A percentile compares a stretch with the other conserved stretches of the same genome.
Evolutionary conservation across 371 early-diverging fungal species (phyloP).

Genomic region (Lichtheimia hyalospora): DNA sequence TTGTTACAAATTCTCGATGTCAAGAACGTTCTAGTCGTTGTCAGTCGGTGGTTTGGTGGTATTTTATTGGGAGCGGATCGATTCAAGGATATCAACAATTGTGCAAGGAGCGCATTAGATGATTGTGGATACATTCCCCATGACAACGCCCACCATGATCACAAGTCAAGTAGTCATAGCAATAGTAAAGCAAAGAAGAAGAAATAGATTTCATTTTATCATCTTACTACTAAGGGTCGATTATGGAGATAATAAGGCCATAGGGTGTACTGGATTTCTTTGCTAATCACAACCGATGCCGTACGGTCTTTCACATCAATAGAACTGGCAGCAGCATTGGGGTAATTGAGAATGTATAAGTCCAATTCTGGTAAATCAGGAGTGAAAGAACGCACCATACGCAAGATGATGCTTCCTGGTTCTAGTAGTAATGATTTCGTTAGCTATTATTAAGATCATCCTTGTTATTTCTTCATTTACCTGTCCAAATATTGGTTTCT

Average conservation of each 20-base stretch:
- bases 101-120: constrained; percentile 71
- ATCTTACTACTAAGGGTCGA: neutral
- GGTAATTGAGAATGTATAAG: constrained; percentile 41
- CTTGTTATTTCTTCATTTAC: constrained; percentile 14
- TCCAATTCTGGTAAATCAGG: constrained; percentile 48
- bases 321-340: constrained; percentile 11
- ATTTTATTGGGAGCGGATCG: constrained; percentile 80
- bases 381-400: constrained; percentile 45
- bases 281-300: neutral
- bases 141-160: neutral
- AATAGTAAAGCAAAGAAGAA: neutral
- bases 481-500: constrained; percentile 33
- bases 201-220: neutral
- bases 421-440: constrained; percentile 10
- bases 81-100: constrained; percentile 91
- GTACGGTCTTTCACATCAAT: too few relatives aligned
- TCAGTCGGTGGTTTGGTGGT: constrained; percentile 93
- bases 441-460: neutral
- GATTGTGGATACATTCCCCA: constrained; percentile 61
- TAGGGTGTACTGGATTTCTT: neutral
- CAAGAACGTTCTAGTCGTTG: constrained; percentile 79
- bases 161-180: too few relatives aligned
- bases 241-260: neutral
- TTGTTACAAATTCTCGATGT: constrained; percentile 76
- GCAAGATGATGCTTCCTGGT: constrained; percentile 25